These are phyloP conservation scores for Trichosporon sp. DNA, from an alignment of 1,284 basidiomycete genomes.

Conservation along the genomic window DNA sequence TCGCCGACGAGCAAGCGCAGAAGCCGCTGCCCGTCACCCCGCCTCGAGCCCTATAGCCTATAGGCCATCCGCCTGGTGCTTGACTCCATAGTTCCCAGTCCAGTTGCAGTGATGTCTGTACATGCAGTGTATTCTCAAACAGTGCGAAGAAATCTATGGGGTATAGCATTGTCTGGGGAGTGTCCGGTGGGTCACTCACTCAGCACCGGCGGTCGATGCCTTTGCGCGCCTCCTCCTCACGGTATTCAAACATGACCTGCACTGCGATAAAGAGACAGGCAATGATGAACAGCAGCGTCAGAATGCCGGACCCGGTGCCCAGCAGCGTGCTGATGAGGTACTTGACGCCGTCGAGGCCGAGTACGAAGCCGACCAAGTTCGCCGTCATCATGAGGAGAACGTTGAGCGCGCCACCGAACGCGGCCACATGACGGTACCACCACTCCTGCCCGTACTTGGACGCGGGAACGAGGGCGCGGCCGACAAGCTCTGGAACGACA, in stretches of 20 bases:
- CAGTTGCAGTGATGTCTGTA: background rate
- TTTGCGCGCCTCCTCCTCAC: conserved; percentile 50
- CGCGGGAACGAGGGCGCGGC: conserved; percentile 59
- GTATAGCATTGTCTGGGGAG: background rate
- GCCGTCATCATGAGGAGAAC: conserved; percentile 86
- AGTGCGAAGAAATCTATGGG: background rate
- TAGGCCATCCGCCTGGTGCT: background rate
- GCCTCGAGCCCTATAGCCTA: background rate
- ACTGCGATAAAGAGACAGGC: conserved; percentile 72
- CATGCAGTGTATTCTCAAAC: background rate
- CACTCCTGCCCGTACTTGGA: conserved; percentile 61
- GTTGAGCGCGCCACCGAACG: conserved; percentile 78
- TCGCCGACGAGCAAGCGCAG: background rate
- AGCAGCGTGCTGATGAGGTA: conserved; percentile 67
- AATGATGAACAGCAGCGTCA: conserved; percentile 63
- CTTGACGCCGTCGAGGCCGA: conserved; percentile 76
- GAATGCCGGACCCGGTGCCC: conserved; percentile 55
- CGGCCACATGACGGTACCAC: conserved; percentile 87
- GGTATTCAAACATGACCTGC: conserved; percentile 94
- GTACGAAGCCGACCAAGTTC: conserved; percentile 92
- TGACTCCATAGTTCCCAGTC: background rate
- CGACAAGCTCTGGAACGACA: conserved; percentile 77
- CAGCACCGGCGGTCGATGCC: conserved; percentile 44
- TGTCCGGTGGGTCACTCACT: background rate
- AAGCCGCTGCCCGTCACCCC: background rate